These are phyloP conservation scores for Tilletia caries DNA, from an alignment of 1,284 basidiomycete genomes.

Conservation along the genomic window DNA sequence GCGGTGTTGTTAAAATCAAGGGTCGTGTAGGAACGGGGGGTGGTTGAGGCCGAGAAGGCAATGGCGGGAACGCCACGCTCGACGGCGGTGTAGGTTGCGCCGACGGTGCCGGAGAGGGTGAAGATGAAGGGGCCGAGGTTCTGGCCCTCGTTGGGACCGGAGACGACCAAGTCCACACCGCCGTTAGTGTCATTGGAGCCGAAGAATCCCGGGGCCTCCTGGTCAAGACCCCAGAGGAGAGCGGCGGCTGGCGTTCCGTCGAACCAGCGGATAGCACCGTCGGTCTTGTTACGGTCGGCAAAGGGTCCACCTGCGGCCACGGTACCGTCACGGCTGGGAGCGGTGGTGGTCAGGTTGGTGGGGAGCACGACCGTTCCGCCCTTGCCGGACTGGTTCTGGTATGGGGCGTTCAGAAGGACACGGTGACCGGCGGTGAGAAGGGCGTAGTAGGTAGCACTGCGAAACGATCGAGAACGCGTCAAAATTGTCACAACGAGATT, in stretches of 20 bases:
- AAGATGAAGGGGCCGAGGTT: slow-evolving; percentile 41
- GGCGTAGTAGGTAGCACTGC: slow-evolving; percentile 40
- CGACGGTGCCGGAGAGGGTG: slow-evolving; percentile 45
- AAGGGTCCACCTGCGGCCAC: slow-evolving; percentile 28
- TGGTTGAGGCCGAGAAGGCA: slow-evolving; percentile 39
- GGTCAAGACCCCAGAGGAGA: slow-evolving; percentile 32
- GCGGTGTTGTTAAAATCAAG: slow-evolving; percentile 31
- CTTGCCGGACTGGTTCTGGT: slow-evolving; percentile 40
- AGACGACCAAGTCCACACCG: slow-evolving; percentile 29
- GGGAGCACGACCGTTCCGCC: slow-evolving; percentile 46
- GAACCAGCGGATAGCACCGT: slow-evolving; percentile 33
- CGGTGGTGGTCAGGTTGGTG: slow-evolving; percentile 28
- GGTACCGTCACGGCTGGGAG: slow-evolving; percentile 32
- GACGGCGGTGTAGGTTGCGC: slow-evolving; percentile 35
- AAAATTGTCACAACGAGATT: neutral
- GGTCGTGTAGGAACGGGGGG: slow-evolving; percentile 25
- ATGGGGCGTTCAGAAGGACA: slow-evolving; percentile 35
- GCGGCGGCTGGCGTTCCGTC: slow-evolving; percentile 38
- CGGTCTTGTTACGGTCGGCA: slow-evolving; percentile 27
- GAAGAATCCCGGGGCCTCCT: slow-evolving; percentile 32
- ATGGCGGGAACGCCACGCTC: slow-evolving; percentile 37
- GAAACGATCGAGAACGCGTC: neutral
- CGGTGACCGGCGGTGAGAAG: slow-evolving; percentile 40
- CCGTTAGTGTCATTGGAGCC: slow-evolving; percentile 18
- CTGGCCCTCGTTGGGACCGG: slow-evolving; percentile 32